Base-by-base conservation (phyloP, 2,329 filamentous ascomycete genomes). In the Waltergamsia citrina region DNA sequence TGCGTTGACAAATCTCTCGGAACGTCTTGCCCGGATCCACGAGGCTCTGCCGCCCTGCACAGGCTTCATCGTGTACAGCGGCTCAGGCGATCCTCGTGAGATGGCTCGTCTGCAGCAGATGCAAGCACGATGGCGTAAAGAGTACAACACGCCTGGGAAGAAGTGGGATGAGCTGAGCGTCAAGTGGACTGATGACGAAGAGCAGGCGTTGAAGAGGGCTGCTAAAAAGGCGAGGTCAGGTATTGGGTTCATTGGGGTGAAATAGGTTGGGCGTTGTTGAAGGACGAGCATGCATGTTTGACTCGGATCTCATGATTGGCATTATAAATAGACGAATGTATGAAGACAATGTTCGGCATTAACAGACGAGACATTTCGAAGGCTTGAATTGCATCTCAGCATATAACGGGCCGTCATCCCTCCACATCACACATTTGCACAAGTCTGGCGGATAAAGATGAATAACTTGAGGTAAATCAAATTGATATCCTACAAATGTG, bases 91-190 rank as follows among this genome's bases (percentile, higher is more conserved):
- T 45, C 77, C 78, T n/a, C 69, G 76, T 22, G 69, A 75, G 46
- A 79, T 81, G 75, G 69, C 67, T 38, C 62, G 65, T 26, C 57
- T 81, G 43, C 73, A 79, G 58, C 65, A 65, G 16, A 60, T 78
- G 62, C 71, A 81, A 33, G 51, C 64, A 6, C 67, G 71, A 52
- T 79, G 71, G 61, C 73, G 69, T 50, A 67, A 65, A 44, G 78
- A 83, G 53, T 81, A 78, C 51, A 75, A 77, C 52, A 69, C 67
- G 7, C 69, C 69, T 0, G 71, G 73, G 10, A 71, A 63, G 41
- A 78, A 78, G 44, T 82, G 78, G 78, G 75, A 82, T 51, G 57
- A 79, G 41, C 58, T 82, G 23, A 74, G 65, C 44, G 74, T 82
- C 37, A 68, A 74, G 53, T 83, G 78, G 78, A 81, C 77, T 8